Evolutionary conservation across 139 green algal genomes (phyloP).

Genomic region (Tetratostichococcus sp.): DNA sequence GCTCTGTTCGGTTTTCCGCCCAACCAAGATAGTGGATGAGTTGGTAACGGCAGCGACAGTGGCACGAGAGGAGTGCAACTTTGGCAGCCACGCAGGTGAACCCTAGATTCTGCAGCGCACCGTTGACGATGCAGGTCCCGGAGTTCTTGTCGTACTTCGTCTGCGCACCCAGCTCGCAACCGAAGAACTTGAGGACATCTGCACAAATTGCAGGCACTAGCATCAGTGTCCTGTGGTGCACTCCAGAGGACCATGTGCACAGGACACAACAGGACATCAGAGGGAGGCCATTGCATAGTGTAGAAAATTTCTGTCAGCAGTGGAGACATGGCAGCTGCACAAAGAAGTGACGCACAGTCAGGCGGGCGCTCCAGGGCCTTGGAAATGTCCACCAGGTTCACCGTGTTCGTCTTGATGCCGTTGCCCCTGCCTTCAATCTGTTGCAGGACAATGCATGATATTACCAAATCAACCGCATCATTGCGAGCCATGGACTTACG

Average conservation of each 20-base stretch:
- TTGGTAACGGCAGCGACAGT: too few relatives aligned
- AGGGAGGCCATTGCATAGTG: too few relatives aligned
- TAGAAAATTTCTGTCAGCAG: too few relatives aligned
- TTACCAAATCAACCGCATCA: too few relatives aligned
- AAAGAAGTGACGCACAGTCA: slow-evolving; percentile 18
- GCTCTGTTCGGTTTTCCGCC: too few relatives aligned
- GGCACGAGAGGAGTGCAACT: too few relatives aligned
- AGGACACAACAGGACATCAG: too few relatives aligned
- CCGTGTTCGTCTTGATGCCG: slow-evolving; percentile 98
- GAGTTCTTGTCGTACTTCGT: slow-evolving; percentile 91
- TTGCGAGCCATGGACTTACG: too few relatives aligned
- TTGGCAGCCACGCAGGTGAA: too few relatives aligned
- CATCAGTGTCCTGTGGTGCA: too few relatives aligned
- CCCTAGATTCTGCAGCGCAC: slow-evolving; percentile 29
- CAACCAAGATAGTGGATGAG: too few relatives aligned
- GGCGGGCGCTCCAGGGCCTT: slow-evolving; percentile 92
- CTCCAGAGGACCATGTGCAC: too few relatives aligned
- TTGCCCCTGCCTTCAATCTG: slow-evolving; percentile 97
- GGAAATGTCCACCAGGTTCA: slow-evolving; percentile 98
- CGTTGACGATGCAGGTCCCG: slow-evolving; percentile 94
- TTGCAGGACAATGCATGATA: background rate
- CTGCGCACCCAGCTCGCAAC: slow-evolving; percentile 93
- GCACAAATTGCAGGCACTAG: slow-evolving; percentile 3
- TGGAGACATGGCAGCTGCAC: background rate
- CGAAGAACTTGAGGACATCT: slow-evolving; percentile 96